These are phyloP conservation scores for Ophiostoma sp. DNA, from an alignment of 2,329 filamentous ascomycete genomes.

Conservation along the genomic window DNA sequence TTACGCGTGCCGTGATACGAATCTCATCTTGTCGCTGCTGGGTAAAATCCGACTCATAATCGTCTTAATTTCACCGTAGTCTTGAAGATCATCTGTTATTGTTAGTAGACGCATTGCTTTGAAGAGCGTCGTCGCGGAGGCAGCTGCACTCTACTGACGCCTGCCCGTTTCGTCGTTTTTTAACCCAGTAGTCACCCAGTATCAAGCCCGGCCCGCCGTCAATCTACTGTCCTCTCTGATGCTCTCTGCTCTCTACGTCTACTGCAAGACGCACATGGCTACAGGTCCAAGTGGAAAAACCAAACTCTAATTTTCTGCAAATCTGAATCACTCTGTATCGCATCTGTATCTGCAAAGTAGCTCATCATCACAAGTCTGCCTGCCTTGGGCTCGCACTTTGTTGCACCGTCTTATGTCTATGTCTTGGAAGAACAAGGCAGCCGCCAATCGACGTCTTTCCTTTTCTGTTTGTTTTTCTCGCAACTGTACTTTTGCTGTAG, in stretches of 20 bases:
- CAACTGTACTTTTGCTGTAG: background rate
- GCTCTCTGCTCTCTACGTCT: background rate
- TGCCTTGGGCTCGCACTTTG: constrained; percentile 1
- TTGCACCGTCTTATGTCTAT: constrained; percentile 6
- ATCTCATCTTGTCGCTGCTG: background rate
- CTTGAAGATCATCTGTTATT: too few species aligned
- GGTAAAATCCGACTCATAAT: background rate
- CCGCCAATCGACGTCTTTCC: background rate
- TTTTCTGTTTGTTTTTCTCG: background rate
- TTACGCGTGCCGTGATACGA: background rate
- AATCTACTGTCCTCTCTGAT: background rate
- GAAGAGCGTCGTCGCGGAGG: too few species aligned
- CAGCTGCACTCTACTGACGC: too few species aligned
- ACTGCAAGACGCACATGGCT: background rate
- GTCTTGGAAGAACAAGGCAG: background rate
- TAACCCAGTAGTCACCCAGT: background rate
- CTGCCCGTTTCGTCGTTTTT: too few species aligned
- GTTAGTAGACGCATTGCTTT: too few species aligned
- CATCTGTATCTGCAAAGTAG: background rate
- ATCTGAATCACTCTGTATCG: background rate
- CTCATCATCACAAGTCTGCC: background rate
- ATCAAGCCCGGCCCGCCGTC: background rate
- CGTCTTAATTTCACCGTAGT: background rate
- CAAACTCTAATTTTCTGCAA: background rate
- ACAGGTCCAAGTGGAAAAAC: background rate